A percentile compares a stretch with the other conserved stretches of the same genome.
Conservation (phyloP, 257 asterid species). For the Ilex asprella region DNA sequence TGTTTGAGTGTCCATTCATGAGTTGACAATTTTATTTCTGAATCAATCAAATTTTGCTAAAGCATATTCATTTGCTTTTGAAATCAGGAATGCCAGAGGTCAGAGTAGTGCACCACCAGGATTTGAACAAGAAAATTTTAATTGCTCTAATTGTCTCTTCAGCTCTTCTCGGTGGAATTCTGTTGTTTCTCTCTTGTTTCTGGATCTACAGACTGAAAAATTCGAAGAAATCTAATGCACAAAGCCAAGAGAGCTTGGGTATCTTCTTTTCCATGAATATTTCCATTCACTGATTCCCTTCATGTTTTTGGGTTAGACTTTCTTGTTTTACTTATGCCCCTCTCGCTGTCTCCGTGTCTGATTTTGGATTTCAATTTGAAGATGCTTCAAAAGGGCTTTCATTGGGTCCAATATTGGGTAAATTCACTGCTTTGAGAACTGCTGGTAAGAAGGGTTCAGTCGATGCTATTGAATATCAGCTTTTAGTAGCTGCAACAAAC, state of each 20-base stretch:
- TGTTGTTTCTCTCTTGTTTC: slow-evolving; percentile 43
- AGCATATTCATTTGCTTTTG: slow-evolving; percentile 13
- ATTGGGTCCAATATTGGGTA: slow-evolving; percentile 52
- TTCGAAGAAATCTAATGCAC: slow-evolving; percentile 35
- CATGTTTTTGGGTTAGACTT: neutral
- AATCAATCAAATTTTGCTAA: neutral
- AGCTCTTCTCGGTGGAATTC: slow-evolving; percentile 56
- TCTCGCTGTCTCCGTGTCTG: neutral
- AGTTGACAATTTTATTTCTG: neutral
- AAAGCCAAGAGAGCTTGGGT: slow-evolving; percentile 44
- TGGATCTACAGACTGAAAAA: slow-evolving; percentile 56
- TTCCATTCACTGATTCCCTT: neutral
- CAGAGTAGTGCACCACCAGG: slow-evolving; percentile 66
- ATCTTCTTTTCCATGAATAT: slow-evolving; percentile 1
- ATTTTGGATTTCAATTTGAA: slow-evolving; percentile 13
- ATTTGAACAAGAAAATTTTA: slow-evolving; percentile 66
- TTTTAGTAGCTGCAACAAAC: slow-evolving; percentile 65
- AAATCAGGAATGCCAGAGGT: slow-evolving; percentile 43
- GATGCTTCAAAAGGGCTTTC: slow-evolving; percentile 43
- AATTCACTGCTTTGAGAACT: slow-evolving; percentile 37
- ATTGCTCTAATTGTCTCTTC: slow-evolving; percentile 72
- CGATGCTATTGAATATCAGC: slow-evolving; percentile 54
- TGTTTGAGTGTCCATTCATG: neutral
- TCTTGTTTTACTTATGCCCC: slow-evolving; percentile 6
- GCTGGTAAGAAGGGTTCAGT: slow-evolving; percentile 58